Conservation (phyloP, 2,329 filamentous ascomycete genomes). For the Drechslerella coelobrocha region DNA sequence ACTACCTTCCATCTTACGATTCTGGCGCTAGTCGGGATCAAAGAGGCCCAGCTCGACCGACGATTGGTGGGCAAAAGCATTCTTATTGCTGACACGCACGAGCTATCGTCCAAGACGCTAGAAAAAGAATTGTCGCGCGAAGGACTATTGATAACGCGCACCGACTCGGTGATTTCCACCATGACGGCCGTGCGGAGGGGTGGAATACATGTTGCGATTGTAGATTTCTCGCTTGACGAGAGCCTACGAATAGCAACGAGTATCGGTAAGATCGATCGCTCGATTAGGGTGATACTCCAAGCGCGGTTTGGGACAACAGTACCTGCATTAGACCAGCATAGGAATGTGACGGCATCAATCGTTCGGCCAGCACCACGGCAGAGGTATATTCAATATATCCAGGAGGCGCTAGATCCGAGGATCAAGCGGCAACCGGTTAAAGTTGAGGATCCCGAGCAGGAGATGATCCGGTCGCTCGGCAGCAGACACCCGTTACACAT, state of each 20-base stretch:
- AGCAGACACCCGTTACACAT: constrained; percentile 75
- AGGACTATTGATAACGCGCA: constrained; percentile 52
- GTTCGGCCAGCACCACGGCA: constrained; percentile 53
- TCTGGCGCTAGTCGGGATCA: constrained; percentile 52
- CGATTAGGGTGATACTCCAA: constrained; percentile 54
- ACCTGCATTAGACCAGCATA: constrained; percentile 50
- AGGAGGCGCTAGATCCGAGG: constrained; percentile 53
- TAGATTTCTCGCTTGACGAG: constrained; percentile 54
- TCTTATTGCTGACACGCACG: constrained; percentile 55
- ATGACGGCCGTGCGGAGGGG: constrained; percentile 51
- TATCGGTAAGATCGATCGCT: constrained; percentile 53
- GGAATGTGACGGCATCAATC: constrained; percentile 54
- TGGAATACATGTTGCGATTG: constrained; percentile 53
- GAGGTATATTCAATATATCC: constrained; percentile 54
- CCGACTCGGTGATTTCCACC: constrained; percentile 51
- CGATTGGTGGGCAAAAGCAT: constrained; percentile 53
- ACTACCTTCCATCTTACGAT: constrained; percentile 92
- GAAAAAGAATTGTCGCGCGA: constrained; percentile 54
- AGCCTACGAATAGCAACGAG: constrained; percentile 52
- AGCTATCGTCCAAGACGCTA: constrained; percentile 54
- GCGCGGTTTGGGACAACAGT: constrained; percentile 54
- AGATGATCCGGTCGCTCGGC: constrained; percentile 53
- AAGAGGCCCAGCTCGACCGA: constrained; percentile 53
- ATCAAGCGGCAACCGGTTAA: constrained; percentile 49
- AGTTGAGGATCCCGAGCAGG: constrained; percentile 52